Evolutionary conservation across 1,139 yeast genomes (phyloP).

Genomic region (Yamadazyma jaroonii): DNA sequence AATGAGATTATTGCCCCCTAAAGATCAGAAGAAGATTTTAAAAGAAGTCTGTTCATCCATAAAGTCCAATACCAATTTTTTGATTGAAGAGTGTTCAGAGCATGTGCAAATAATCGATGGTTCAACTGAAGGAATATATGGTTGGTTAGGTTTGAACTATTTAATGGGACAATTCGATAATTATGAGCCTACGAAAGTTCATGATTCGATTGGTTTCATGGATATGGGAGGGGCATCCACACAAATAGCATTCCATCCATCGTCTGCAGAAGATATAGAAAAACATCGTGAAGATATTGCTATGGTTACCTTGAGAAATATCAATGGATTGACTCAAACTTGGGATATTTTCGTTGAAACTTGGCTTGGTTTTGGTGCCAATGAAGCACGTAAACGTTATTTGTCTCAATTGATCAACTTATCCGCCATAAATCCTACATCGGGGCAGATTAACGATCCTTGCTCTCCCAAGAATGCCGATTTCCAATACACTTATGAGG

Average conservation of each 20-base stretch:
- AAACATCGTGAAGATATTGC: slow-evolving; percentile 65
- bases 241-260: slow-evolving; percentile 76
- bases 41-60: slow-evolving; percentile 51
- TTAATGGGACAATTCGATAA: slow-evolving; percentile 53
- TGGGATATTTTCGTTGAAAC: slow-evolving; percentile 80
- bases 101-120: slow-evolving; percentile 77
- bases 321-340: slow-evolving; percentile 58
- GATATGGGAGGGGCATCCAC: slow-evolving; percentile 92
- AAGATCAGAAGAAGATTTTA: slow-evolving; percentile 45
- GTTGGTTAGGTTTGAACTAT: slow-evolving; percentile 77
- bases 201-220: slow-evolving; percentile 74
- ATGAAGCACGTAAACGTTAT: slow-evolving; percentile 69
- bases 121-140: slow-evolving; percentile 75
- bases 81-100: slow-evolving; percentile 50
- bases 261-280: slow-evolving; percentile 45
- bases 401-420: slow-evolving; percentile 46
- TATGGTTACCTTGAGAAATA: slow-evolving; percentile 50
- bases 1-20: slow-evolving; percentile 60
- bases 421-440: slow-evolving; percentile 13
- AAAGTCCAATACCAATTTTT: slow-evolving; percentile 47
- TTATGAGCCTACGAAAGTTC: slow-evolving; percentile 34
- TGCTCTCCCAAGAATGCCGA: slow-evolving; percentile 66
- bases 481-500: slow-evolving; percentile 38
- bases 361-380: slow-evolving; percentile 86
- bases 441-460: slow-evolving; percentile 51